phyloP scores from a whole-genome alignment of 106 monocot genomes.

The Dendrobium huoshanense region DNA sequence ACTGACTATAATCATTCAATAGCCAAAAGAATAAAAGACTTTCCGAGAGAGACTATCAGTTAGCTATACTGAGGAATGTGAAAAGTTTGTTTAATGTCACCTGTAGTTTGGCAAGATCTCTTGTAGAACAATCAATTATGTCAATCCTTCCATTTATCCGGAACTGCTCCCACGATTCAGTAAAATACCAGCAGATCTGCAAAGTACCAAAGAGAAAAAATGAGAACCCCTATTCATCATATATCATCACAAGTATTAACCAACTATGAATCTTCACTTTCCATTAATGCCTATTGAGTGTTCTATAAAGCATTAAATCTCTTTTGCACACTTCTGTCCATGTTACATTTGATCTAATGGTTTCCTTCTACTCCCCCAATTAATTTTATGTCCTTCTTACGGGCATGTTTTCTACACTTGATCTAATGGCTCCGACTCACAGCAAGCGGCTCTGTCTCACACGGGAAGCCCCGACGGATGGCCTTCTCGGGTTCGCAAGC shows the following conservation, averaged over 20 bases:
- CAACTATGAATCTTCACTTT: background rate
- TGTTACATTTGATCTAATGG: too few species aligned
- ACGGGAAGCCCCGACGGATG: too few species aligned
- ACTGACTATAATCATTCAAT: background rate
- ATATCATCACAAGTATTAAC: background rate
- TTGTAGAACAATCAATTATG: constrained; percentile 47
- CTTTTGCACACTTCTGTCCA: background rate
- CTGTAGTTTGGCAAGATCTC: constrained; percentile 59
- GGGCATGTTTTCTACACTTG: too few species aligned
- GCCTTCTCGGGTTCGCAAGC: too few species aligned
- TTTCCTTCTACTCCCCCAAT: too few species aligned
- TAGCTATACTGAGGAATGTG: background rate
- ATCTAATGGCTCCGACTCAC: too few species aligned
- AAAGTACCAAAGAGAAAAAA: background rate
- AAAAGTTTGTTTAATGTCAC: constrained; percentile 22
- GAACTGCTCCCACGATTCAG: constrained; percentile 91
- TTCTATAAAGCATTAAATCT: background rate
- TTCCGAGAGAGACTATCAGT: too few species aligned
- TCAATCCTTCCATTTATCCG: constrained; percentile 76
- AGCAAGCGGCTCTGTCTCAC: too few species aligned
- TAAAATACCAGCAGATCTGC: constrained; percentile 95
- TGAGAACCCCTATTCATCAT: background rate
- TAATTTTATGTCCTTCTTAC: too few species aligned
- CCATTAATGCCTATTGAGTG: background rate
- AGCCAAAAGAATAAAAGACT: background rate